Evolutionary conservation across 1,139 yeast genomes (phyloP).

Genomic region (Candida albicans): DNA sequence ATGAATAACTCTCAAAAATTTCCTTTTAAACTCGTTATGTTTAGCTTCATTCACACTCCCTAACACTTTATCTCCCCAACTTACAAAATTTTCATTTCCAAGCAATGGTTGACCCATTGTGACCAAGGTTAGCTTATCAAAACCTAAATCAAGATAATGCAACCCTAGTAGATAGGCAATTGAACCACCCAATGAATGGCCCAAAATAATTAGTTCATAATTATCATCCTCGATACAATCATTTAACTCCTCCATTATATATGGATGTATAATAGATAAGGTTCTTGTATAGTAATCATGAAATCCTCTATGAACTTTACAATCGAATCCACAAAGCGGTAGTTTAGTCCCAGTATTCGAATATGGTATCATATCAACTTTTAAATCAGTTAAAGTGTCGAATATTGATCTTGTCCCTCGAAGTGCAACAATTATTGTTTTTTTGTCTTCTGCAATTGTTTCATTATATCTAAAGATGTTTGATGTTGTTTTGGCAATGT

Average conservation of each 20-base stretch:
- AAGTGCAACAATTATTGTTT: constrained; percentile 40
- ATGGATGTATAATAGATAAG: constrained; percentile 25
- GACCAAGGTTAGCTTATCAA: constrained; percentile 32
- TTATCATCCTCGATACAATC: constrained; percentile 18
- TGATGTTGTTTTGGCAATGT: constrained; percentile 35
- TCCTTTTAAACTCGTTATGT: constrained; percentile 27
- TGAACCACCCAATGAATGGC: constrained; percentile 57
- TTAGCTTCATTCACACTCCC: constrained; percentile 26
- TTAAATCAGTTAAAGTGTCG: constrained; percentile 47
- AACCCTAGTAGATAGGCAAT: constrained; percentile 42
- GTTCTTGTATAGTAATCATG: constrained; percentile 34
- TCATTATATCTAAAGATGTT: constrained; percentile 27
- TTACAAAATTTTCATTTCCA: constrained; percentile 42
- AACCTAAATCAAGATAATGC: constrained; percentile 38
- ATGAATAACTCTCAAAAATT: constrained; percentile 44
- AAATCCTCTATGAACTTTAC: constrained; percentile 53
- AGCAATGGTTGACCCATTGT: constrained; percentile 55
- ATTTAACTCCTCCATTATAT: constrained; percentile 26
- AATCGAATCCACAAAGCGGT: constrained; percentile 35
- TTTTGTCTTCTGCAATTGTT: constrained; percentile 15
- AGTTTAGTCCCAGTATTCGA: constrained; percentile 25
- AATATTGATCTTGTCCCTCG: constrained; percentile 51
- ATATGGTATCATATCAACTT: constrained; percentile 39
- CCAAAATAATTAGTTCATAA: constrained; percentile 41
- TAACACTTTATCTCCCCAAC: constrained; percentile 38